Percentiles rank a stretch among this genome's conserved stretches.
Evolutionary conservation across 2,329 filamentous ascomycete genomes (phyloP).

Genomic region (Simplicillium sp.): DNA sequence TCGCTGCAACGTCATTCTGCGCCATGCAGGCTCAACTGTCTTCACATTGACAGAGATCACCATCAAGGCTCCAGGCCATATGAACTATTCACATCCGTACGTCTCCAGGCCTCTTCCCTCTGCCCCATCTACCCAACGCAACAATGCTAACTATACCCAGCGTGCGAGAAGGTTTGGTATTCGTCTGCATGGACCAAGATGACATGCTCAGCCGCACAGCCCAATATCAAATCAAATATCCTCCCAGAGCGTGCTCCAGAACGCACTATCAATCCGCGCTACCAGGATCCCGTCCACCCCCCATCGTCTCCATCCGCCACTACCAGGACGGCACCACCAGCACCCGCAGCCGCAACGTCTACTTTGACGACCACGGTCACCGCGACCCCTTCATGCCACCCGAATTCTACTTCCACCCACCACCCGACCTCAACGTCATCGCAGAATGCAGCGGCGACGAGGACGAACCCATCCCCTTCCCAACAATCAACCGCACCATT

Average conservation of each 20-base stretch:
- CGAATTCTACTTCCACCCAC: conserved; percentile 37
- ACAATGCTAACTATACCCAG: conserved; percentile 30
- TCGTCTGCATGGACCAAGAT: conserved; percentile 77
- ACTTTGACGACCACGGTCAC: conserved; percentile 32
- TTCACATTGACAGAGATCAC: conserved; percentile 80
- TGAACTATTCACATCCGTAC: conserved; percentile 78
- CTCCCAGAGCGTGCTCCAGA: conserved; percentile 4
- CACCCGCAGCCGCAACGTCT: conserved; percentile 32
- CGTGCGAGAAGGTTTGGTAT: conserved; percentile 85
- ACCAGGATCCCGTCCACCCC: conserved; percentile 10
- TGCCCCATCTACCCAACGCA: conserved; percentile 5
- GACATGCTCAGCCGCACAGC: conserved; percentile 65
- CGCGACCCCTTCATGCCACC: conserved; percentile 45
- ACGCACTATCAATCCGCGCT: conserved; percentile 3
- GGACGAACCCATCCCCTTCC: conserved; percentile 22
- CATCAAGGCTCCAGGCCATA: conserved; percentile 70
- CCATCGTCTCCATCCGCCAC: conserved; percentile 42
- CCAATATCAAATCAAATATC: conserved; percentile 65
- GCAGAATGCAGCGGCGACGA: conserved; percentile 55
- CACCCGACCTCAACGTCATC: conserved; percentile 43
- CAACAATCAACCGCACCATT: background rate
- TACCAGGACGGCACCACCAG: conserved; percentile 41
- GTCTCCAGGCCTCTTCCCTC: conserved; percentile 25
- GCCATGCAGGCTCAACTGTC: conserved; percentile 68
- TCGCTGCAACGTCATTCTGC: conserved; percentile 76